phyloP scores from a whole-genome alignment of 495 filamentous ascomycete species.

The Evernia prunastri region DNA sequence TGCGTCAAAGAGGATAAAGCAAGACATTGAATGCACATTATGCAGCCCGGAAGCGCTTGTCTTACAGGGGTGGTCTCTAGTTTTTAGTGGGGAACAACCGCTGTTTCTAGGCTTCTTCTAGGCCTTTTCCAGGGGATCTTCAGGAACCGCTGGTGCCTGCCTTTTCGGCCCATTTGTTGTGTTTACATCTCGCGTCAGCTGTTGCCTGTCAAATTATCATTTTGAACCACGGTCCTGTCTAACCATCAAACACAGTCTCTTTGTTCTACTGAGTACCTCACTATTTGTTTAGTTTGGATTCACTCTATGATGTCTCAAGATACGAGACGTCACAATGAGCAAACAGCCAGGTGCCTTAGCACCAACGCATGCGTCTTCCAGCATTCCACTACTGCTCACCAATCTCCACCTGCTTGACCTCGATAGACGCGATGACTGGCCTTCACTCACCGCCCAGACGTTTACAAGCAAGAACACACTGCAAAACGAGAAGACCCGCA shows the following conservation, averaged over 20 bases:
- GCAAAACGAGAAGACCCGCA: slow-evolving; percentile 69
- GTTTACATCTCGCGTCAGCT: not conserved
- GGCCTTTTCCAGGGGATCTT: not conserved
- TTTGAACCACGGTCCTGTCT: not conserved
- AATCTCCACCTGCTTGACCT: slow-evolving; percentile 76
- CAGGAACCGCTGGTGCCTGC: no score
- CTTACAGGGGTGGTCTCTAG: no score
- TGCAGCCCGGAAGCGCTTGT: not conserved
- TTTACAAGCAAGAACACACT: slow-evolving; percentile 60
- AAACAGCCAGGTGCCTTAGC: slow-evolving; percentile 6
- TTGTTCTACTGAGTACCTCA: not conserved
- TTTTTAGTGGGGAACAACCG: not conserved
- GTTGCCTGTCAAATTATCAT: not conserved
- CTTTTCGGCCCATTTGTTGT: not conserved
- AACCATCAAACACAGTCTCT: not conserved
- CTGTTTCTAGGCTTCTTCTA: not conserved
- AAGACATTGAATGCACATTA: not conserved
- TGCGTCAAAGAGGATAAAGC: not conserved
- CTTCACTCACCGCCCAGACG: slow-evolving; percentile 54
- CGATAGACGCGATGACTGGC: slow-evolving; percentile 70
- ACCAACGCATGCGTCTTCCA: slow-evolving; percentile 4
- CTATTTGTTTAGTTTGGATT: not conserved
- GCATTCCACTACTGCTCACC: slow-evolving; percentile 51
- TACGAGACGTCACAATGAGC: slow-evolving; percentile 2
- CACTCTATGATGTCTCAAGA: slow-evolving; percentile 1